Evolutionary conservation across 2,329 filamentous ascomycete species (phyloP).

Genomic region (Ophiostoma ulmi): DNA sequence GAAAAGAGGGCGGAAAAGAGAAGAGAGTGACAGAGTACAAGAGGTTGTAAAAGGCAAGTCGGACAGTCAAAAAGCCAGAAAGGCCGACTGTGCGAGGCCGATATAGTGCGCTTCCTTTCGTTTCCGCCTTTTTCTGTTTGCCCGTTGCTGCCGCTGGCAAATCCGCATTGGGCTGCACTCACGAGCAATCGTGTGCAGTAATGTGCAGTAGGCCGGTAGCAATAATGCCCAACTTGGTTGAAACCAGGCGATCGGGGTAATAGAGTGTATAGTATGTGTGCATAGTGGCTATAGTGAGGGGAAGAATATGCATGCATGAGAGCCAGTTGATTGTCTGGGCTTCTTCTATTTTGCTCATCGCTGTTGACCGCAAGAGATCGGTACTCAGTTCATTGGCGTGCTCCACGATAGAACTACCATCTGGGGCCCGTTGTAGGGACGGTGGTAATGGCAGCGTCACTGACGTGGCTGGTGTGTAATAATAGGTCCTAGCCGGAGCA

Average conservation of each 20-base stretch:
- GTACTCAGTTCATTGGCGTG: constrained; percentile 4
- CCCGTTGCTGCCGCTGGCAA: neutral
- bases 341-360: constrained; percentile 3
- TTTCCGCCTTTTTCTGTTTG: constrained; percentile 3
- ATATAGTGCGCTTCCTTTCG: constrained; percentile 10
- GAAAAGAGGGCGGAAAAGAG: neutral
- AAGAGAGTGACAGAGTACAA: neutral
- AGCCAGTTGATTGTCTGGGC: neutral
- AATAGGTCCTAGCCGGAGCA: constrained; percentile 1
- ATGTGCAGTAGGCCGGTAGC: constrained; percentile 3
- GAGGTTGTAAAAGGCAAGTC: neutral
- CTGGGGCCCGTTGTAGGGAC: neutral
- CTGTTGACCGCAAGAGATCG: neutral
- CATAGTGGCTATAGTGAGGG: neutral
- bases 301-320: neutral
- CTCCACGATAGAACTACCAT: constrained; percentile 16
- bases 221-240: constrained; percentile 21
- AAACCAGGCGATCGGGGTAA: neutral
- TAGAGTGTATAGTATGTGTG: neutral
- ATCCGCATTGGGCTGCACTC: constrained; percentile 18
- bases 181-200: neutral
- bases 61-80: neutral
- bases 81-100: constrained; percentile 11
- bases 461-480: constrained; percentile 25
- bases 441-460: constrained; percentile 15